phyloP scores from a whole-genome alignment of 495 filamentous ascomycete species.

The Penicillium alfredii region DNA sequence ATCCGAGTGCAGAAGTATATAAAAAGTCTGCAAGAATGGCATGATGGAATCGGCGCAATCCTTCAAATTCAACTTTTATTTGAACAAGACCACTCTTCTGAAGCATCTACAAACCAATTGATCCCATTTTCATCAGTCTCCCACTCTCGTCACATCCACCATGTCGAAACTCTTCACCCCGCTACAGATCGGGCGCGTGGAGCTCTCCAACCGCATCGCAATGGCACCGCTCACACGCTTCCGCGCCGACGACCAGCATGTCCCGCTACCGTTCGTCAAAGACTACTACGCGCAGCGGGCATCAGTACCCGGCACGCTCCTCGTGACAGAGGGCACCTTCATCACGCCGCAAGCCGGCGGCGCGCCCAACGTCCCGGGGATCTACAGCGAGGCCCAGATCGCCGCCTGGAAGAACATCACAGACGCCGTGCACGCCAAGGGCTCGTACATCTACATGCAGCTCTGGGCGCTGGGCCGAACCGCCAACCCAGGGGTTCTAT shows the following conservation, averaged over 20 bases:
- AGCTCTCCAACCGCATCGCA: constrained; percentile 44
- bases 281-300: constrained; percentile 51
- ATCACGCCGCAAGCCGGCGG: constrained; percentile 51
- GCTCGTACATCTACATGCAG: constrained; percentile 59
- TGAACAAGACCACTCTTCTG: too few species aligned
- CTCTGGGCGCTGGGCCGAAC: constrained; percentile 64
- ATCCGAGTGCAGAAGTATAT: too few species aligned
- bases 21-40: too few species aligned
- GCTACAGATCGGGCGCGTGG: constrained; percentile 39
- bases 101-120: too few species aligned
- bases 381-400: constrained; percentile 57
- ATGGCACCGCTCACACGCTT: constrained; percentile 48
- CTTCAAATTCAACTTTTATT: too few species aligned
- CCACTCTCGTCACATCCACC: constrained; percentile 2
- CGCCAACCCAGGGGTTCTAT: constrained; percentile 33
- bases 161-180: constrained; percentile 46
- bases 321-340: constrained; percentile 57
- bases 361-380: constrained; percentile 54
- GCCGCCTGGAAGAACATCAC: constrained; percentile 57
- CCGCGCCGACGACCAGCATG: constrained; percentile 38
- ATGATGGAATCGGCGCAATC: too few species aligned
- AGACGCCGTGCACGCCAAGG: constrained; percentile 59
- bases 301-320: constrained; percentile 42
- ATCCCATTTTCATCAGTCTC: not conserved
- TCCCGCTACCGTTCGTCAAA: constrained; percentile 34